A percentile compares a stretch with the other conserved stretches of the same genome.
Evolutionary conservation across 139 green algal species (phyloP).

Genomic region (Chlorella sp.): DNA sequence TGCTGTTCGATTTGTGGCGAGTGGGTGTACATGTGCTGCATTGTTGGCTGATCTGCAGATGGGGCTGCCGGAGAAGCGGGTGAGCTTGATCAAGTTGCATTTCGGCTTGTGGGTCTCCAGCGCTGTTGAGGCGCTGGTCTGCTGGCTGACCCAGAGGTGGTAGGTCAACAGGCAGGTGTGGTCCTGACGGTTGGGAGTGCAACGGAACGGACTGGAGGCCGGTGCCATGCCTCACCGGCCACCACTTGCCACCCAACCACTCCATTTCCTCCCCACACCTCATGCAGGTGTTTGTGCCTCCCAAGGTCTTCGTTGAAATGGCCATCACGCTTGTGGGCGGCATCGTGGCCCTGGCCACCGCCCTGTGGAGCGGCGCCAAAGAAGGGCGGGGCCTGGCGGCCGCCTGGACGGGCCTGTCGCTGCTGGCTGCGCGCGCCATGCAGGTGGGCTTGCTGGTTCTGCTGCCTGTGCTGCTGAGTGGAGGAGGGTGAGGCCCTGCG

Average conservation of each 20-base stretch:
- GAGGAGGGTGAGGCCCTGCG: no score
- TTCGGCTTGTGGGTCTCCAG: no score
- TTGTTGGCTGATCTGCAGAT: no score
- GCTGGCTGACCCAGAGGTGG: no score
- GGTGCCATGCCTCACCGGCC: not conserved
- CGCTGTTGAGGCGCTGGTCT: no score
- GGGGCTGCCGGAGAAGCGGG: no score
- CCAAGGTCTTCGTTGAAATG: constrained; percentile 57
- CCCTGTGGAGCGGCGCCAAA: not conserved
- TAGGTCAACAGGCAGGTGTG: no score
- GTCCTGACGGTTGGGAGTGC: no score
- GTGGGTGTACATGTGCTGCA: no score
- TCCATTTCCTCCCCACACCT: not conserved
- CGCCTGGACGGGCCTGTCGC: constrained; percentile 12
- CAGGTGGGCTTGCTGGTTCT: not conserved
- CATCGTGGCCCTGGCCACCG: constrained; percentile 33
- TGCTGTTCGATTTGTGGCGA: no score
- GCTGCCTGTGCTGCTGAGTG: not conserved
- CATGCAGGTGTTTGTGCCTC: constrained; percentile 39
- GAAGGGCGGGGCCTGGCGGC: not conserved
- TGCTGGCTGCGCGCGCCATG: constrained; percentile 34
- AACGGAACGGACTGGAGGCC: no score
- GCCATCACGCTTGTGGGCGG: constrained; percentile 50
- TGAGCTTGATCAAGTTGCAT: no score
- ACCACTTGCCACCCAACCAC: not conserved